Base-by-base conservation (phyloP, 208 protist genomes). In the Acanthamoeba rhysodes region DNA sequence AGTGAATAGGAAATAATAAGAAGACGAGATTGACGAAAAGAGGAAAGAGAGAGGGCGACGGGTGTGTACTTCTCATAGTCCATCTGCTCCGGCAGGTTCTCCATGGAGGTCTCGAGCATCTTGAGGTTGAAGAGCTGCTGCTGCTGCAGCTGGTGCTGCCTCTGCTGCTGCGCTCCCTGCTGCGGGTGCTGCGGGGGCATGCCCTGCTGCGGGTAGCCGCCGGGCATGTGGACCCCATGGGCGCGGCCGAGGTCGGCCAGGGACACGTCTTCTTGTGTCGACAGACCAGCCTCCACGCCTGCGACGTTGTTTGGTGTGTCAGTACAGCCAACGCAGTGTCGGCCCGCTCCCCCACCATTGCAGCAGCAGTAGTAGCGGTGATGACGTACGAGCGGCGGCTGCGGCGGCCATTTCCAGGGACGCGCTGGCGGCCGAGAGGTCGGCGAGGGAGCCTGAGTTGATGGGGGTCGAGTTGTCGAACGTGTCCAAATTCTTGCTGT, bases 41-140 rank as follows among this genome's bases (percentile, higher is more conserved):
- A 48, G 0, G 45, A 48, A 0, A 48, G 45, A 48, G n/a, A 48
- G 45, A 48, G 45, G 45, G 45, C 8, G 45, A 9, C 3, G 37
- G 70, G 37, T 32, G 14, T 12, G 78, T 32, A 93, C 87, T 53
- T 64, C 29, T 93, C 87, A 37, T 29, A 64, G 34, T 93, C 87
- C 20, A 72, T 24, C 34, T 37, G 59, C 34, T 93, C 57, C 18
- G 87, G 87, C 87, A 93, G 20, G 87, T 74, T 64, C 62, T 93
- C 57, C 59, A 93, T 72, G 29, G 57, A 74, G 45, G 87, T 74
- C 29, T 93, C 87, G 18, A 93, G 87, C 59, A 93, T 74, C 57
- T 93, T 93, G 87, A 93, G 87, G 45, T 93, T 93, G 34, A 93
- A 57, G 27, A 93, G 62, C 87, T 93, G 59, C 45, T 93, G 87